Percentiles rank a stretch among this genome's conserved stretches.
Conservation (phyloP, 148 eudicot genomes). For the Nyssa sinensis region DNA sequence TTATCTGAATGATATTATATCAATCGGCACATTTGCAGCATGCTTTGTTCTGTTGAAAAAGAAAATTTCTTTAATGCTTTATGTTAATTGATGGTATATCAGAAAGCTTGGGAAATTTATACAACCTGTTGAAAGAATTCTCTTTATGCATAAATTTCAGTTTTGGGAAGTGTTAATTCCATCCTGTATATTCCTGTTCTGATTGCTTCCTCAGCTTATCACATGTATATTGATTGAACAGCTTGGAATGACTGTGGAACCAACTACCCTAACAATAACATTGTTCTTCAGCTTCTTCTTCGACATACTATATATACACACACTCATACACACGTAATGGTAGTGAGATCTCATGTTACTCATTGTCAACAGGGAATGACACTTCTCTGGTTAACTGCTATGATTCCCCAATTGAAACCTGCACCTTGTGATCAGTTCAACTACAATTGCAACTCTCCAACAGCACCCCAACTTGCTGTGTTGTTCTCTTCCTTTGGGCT, state of each 20-base stretch:
- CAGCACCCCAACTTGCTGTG: constrained; percentile 27
- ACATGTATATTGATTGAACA: background rate
- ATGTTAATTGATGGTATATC: no score
- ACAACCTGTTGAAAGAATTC: no score
- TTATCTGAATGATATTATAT: background rate
- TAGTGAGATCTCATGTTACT: no score
- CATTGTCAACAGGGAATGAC: constrained; percentile 41
- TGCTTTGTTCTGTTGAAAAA: background rate
- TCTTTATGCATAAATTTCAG: no score
- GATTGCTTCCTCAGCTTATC: background rate
- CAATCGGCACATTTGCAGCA: background rate
- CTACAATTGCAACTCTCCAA: constrained; percentile 23
- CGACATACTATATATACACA: no score
- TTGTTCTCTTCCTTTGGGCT: constrained; percentile 29
- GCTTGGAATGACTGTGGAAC: background rate
- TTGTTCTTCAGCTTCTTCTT: background rate
- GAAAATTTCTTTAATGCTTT: no score
- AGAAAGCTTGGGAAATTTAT: no score
- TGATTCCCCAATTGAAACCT: constrained; percentile 32
- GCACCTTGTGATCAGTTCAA: constrained; percentile 26
- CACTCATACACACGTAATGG: no score
- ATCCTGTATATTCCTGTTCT: no score
- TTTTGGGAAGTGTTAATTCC: no score
- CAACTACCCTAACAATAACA: background rate
- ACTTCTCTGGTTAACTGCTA: constrained; percentile 40